Conservation (phyloP, 2,329 filamentous ascomycete species). For the Penicillium verrucosum region DNA sequence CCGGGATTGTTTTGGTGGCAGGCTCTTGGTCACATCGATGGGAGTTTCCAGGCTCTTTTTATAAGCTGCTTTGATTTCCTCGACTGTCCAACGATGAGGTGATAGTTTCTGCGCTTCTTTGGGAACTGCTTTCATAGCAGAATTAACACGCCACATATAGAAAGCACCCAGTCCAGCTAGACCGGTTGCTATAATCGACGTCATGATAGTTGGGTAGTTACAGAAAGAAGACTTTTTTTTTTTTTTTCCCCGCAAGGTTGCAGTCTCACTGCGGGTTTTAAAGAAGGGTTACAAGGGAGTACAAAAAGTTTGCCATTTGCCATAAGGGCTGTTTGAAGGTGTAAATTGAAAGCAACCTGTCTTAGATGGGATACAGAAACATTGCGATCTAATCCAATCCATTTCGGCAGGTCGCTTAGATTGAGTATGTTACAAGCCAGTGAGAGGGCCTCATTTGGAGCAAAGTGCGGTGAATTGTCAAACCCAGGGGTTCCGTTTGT, state of each 20-base stretch:
- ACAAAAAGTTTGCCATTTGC: not conserved
- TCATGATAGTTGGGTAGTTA: not conserved
- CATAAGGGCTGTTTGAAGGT: not conserved
- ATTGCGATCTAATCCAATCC: not conserved
- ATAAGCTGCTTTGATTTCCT: constrained; percentile 34
- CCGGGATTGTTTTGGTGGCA: constrained; percentile 38
- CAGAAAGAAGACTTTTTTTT: not conserved
- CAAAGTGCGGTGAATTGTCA: not conserved
- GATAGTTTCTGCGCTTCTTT: constrained; percentile 27
- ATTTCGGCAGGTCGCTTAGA: constrained; percentile 18
- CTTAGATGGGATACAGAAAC: not conserved
- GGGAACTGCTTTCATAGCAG: constrained; percentile 26
- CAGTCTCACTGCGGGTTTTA: not conserved
- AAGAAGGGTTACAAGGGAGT: not conserved
- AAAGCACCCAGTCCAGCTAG: constrained; percentile 18
- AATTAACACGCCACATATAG: constrained; percentile 33
- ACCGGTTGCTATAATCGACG: constrained; percentile 10
- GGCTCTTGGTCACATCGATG: constrained; percentile 32
- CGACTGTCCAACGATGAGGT: constrained; percentile 34
- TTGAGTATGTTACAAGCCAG: constrained; percentile 17
- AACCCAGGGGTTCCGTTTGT: not conserved
- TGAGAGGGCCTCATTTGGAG: not conserved
- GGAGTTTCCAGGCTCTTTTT: constrained; percentile 27
- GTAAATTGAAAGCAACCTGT: not conserved
- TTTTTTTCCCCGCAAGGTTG: not conserved